These are phyloP conservation scores for Parietichytrium sp. DNA, from an alignment of 108 stramenopile species.

Conservation along the genomic window DNA sequence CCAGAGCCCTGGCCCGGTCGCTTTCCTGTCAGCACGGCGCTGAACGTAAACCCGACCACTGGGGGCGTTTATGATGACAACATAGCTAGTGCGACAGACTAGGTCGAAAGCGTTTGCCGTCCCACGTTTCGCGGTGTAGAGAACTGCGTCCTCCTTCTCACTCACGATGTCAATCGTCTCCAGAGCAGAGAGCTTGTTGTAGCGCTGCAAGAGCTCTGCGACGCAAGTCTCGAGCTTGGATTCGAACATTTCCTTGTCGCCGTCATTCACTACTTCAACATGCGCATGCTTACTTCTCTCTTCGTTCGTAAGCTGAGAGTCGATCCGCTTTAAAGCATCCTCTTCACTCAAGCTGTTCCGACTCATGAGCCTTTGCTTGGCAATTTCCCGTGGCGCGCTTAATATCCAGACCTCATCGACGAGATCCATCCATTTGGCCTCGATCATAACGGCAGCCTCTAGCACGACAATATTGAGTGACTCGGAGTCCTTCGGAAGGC, in stretches of 20 bases:
- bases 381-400: background rate
- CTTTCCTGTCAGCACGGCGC: slow-evolving; percentile 13
- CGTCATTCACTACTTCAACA: background rate
- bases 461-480: background rate
- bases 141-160: slow-evolving; percentile 17
- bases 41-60: slow-evolving; percentile 12
- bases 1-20: background rate
- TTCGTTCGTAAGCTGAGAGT: slow-evolving; percentile 23
- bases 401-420: background rate
- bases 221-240: background rate
- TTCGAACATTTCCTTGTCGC: background rate
- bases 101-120: background rate
- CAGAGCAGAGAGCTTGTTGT: background rate
- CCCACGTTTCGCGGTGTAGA: background rate
- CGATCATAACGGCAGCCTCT: slow-evolving; percentile 5
- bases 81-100: background rate
- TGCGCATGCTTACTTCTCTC: background rate
- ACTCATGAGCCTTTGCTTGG: background rate
- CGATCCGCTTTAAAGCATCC: slow-evolving; percentile 6
- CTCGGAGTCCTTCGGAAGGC: background rate
- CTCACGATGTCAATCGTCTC: slow-evolving; percentile 19
- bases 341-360: slow-evolving; percentile 25
- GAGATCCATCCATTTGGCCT: slow-evolving; percentile 34
- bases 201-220: background rate
- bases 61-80: background rate